Percentiles rank a stretch among this genome's conserved stretches.
Evolutionary conservation across 129 eudicot species (phyloP).

Genomic region (Rutidosis leptorrhynchoides): DNA sequence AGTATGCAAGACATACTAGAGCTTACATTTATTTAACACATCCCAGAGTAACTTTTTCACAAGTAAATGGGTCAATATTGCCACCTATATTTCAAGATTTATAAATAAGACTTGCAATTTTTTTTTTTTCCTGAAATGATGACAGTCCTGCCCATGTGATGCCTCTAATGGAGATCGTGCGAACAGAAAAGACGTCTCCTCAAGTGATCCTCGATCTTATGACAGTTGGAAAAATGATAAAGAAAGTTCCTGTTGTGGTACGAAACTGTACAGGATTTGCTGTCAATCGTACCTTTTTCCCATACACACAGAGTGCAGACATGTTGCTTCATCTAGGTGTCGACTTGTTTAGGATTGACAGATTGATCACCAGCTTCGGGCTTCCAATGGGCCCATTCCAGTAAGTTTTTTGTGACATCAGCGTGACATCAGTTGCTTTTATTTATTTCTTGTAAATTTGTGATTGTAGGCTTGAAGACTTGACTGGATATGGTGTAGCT

Average conservation of each 20-base stretch:
- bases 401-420: too few relatives aligned
- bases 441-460: slow-evolving; percentile 6
- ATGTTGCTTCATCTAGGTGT: slow-evolving; percentile 75
- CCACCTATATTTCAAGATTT: background rate
- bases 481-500: slow-evolving; percentile 82
- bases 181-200: slow-evolving; percentile 81
- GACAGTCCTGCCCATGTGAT: slow-evolving; percentile 94
- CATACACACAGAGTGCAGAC: slow-evolving; percentile 77
- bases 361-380: slow-evolving; percentile 64
- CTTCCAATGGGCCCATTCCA: slow-evolving; percentile 96
- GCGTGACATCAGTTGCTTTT: too few relatives aligned
- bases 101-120: slow-evolving; percentile 6
- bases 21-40: background rate
- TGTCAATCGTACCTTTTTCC: too few relatives aligned
- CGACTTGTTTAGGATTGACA: slow-evolving; percentile 84
- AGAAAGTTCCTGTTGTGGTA: slow-evolving; percentile 89
- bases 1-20: too few relatives aligned
- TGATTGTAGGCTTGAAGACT: slow-evolving; percentile 76
- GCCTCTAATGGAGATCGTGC: slow-evolving; percentile 90
- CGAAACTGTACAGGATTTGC: slow-evolving; percentile 85
- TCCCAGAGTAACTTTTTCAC: background rate
- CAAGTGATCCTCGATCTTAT: slow-evolving; percentile 91
- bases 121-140: slow-evolving; percentile 10
- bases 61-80: background rate
- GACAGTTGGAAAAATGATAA: slow-evolving; percentile 73